phyloP scores from a whole-genome alignment of 2,329 filamentous ascomycete genomes.

The Trichoderma oligosporum region DNA sequence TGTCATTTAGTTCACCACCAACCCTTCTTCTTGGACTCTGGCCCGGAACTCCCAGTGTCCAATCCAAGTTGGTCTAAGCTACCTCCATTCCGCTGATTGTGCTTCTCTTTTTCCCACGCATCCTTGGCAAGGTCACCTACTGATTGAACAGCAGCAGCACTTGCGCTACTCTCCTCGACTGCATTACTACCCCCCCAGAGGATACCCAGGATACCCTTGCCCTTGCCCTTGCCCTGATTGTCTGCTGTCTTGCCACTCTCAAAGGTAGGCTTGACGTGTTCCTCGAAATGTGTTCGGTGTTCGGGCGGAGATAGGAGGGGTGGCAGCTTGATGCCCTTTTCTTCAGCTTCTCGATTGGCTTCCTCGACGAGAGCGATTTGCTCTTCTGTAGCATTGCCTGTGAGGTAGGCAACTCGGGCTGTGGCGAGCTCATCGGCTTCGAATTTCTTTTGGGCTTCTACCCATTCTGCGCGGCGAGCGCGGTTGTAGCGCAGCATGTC shows the following conservation, averaged over 20 bases:
- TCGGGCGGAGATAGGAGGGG: slow-evolving; percentile 47
- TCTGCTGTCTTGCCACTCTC: slow-evolving; percentile 24
- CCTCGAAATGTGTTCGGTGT: slow-evolving; percentile 37
- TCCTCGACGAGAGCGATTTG: slow-evolving; percentile 56
- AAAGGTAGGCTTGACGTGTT: slow-evolving; percentile 34
- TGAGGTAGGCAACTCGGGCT: slow-evolving; percentile 59
- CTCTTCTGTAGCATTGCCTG: slow-evolving; percentile 52
- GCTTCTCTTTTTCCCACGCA: slow-evolving; percentile 48
- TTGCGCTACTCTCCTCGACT: slow-evolving; percentile 24
- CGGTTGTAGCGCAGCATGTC: slow-evolving; percentile 61
- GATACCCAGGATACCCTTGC: slow-evolving; percentile 37
- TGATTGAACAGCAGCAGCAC: slow-evolving; percentile 22
- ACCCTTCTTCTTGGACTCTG: slow-evolving; percentile 46
- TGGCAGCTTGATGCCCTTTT: slow-evolving; percentile 46
- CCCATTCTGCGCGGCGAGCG: slow-evolving; percentile 56
- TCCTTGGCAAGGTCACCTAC: slow-evolving; percentile 40
- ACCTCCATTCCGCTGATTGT: slow-evolving; percentile 49
- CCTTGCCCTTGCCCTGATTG: slow-evolving; percentile 27
- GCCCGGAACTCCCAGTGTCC: slow-evolving; percentile 28
- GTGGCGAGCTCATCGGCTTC: slow-evolving; percentile 53
- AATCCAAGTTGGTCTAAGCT: slow-evolving; percentile 49
- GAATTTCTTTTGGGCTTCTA: slow-evolving; percentile 52
- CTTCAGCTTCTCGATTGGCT: slow-evolving; percentile 47
- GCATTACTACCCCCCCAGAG: slow-evolving; percentile 27
- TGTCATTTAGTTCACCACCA: slow-evolving; percentile 43